Evolutionary conservation across 257 asterid genomes (phyloP).

Genomic region (Eucommia ulmoides): DNA sequence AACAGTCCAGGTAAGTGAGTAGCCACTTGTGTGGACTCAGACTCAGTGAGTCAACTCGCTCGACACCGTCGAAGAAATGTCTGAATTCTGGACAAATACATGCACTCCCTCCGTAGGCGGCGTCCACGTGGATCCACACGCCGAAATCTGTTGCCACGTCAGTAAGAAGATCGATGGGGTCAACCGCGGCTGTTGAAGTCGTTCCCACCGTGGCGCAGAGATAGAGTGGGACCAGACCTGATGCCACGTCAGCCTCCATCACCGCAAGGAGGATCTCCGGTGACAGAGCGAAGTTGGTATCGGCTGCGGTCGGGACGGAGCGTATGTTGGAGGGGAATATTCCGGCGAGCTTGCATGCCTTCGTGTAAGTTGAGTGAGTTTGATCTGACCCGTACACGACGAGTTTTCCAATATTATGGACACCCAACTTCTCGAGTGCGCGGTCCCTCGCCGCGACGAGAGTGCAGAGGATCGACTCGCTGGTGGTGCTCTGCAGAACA

Average conservation of each 20-base stretch:
- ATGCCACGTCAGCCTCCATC: conserved; percentile 13
- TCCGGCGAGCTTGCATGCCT: conserved; percentile 22
- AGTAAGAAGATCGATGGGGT: conserved; percentile 9
- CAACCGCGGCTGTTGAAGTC: conserved; percentile 19
- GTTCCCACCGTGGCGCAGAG: conserved; percentile 24
- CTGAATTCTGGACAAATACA: conserved; percentile 27
- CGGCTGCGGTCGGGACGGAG: conserved; percentile 7
- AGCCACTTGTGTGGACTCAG: conserved; percentile 25
- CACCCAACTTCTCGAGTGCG: conserved; percentile 4
- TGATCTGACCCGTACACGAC: conserved; percentile 22
- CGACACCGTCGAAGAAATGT: conserved; percentile 17
- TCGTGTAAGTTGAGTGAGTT: conserved; percentile 19
- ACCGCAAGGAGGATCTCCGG: conserved; percentile 6
- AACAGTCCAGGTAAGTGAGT: conserved; percentile 21
- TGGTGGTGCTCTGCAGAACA: conserved; percentile 21
- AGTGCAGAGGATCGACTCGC: conserved; percentile 17
- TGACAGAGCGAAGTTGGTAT: conserved; percentile 14
- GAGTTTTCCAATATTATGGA: conserved; percentile 9
- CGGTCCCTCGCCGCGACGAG: conserved; percentile 20
- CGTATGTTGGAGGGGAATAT: conserved; percentile 22
- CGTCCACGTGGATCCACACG: conserved; percentile 27
- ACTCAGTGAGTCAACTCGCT: conserved; percentile 19
- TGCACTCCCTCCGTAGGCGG: conserved; percentile 23
- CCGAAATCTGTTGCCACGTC: conserved; percentile 8
- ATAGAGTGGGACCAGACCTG: conserved; percentile 19